Base-by-base conservation (phyloP, 371 early-diverging fungal species). In the Rhizopus sp. region DNA sequence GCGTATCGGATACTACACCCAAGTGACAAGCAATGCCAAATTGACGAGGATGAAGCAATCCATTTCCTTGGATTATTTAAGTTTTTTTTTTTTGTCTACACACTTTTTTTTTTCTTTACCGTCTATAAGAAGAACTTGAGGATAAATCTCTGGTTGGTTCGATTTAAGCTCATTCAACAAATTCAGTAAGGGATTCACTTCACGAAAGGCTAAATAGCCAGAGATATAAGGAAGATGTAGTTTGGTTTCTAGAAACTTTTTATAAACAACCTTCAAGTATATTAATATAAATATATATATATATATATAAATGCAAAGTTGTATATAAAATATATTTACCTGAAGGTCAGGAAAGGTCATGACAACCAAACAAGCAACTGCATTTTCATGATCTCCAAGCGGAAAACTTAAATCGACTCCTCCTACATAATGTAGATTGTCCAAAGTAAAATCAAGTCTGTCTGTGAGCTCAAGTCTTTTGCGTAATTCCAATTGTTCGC, bases 11-110 rank as follows among this genome's bases (percentile, higher is more conserved):
- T 10, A 85, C 58, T 0, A 93, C 88, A 3, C 95, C 96, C 35
- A 95, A 50, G 63, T 96, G 96, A 50, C 91, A 85, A 13, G 96
- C 97, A 3, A 91, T 84, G 3, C 97, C 97, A 60, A 93, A 94
- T 33, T 73, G 68, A 4, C 92, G 82, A 17, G 95, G 95, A 66
- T 97, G 97, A 37, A 95, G 68, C 7, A 78, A 65, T 1, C 97
- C 97, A 66, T 95, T 94, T 30, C 74, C 73, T 72, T 29, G 7
- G 10, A 32, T 8, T 32, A 3, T 7, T n/a, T 31, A 13, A 3
- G n/a, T 10, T 35, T n/a, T n/a, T n/a, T n/a, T n/a, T n/a, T n/a
- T n/a, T n/a, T n/a, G n/a, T n/a, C n/a, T n/a, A n/a, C n/a, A n/a
- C n/a, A n/a, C n/a, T n/a, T 10, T n/a, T 29, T 40, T 8, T 29